Conservation (phyloP, 345 rosid genomes). For the Rhodamnia argentea region DNA sequence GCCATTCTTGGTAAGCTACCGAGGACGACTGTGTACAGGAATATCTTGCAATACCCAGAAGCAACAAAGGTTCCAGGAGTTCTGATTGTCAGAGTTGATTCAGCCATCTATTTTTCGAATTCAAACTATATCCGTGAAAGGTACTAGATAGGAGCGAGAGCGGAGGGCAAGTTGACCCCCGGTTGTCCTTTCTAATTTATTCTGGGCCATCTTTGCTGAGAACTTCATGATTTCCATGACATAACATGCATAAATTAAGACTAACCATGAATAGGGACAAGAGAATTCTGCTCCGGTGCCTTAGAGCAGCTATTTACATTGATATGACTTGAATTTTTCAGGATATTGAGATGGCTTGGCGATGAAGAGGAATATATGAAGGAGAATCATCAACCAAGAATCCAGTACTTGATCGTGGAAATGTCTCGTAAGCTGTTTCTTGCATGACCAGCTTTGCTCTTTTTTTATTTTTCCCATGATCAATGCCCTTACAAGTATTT, state of each 20-base stretch:
- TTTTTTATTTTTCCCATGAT: not conserved
- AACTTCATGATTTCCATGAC: not conserved
- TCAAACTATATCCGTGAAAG: constrained; percentile 72
- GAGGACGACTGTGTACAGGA: constrained; percentile 53
- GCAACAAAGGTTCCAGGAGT: constrained; percentile 60
- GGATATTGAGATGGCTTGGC: constrained; percentile 65
- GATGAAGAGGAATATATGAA: constrained; percentile 52
- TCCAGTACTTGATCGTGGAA: constrained; percentile 55
- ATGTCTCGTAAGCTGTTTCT: constrained; percentile 49
- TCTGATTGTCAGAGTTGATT: constrained; percentile 71
- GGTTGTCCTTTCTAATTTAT: not conserved
- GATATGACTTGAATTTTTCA: constrained; percentile 7
- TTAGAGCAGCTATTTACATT: not conserved
- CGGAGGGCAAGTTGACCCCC: not conserved
- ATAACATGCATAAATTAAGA: not conserved
- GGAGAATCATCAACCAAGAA: constrained; percentile 23
- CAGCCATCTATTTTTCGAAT: constrained; percentile 79
- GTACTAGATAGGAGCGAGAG: constrained; percentile 9
- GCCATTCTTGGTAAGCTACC: constrained; percentile 75
- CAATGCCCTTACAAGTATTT: not conserved
- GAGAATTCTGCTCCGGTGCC: not conserved
- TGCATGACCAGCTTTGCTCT: not conserved
- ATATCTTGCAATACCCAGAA: constrained; percentile 61
- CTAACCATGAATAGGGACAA: not conserved
- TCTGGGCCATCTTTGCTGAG: not conserved